Conservation (phyloP, 495 filamentous ascomycete species). For the Rostrohypoxylon terebratum region DNA sequence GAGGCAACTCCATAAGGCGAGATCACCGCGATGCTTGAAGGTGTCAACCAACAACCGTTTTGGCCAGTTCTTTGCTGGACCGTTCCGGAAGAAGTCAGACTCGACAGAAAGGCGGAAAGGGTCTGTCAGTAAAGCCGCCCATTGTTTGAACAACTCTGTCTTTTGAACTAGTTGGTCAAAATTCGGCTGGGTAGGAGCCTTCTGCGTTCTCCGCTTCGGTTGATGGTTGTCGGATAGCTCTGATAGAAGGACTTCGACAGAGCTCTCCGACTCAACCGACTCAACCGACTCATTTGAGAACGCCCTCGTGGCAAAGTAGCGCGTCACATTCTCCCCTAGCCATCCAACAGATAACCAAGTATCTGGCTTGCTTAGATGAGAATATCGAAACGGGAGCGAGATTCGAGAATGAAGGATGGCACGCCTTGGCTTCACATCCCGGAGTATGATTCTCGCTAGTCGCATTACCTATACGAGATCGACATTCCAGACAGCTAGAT, state of each 20-base stretch:
- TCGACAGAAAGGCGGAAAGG: conserved; percentile 55
- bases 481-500: conserved; percentile 34
- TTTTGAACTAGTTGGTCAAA: conserved; percentile 31
- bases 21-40: conserved; percentile 61
- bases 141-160: conserved; percentile 40
- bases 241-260: conserved; percentile 14
- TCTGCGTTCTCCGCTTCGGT: neutral
- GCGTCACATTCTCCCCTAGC: conserved; percentile 5
- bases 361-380: conserved; percentile 4
- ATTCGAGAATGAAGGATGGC: conserved; percentile 34
- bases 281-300: conserved; percentile 8
- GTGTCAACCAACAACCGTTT: conserved; percentile 66
- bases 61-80: conserved; percentile 47
- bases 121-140: conserved; percentile 41
- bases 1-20: conserved; percentile 73
- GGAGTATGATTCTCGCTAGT: conserved; percentile 42
- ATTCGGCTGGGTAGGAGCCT: conserved; percentile 15
- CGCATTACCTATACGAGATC: conserved; percentile 47
- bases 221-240: conserved; percentile 2
- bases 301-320: conserved; percentile 18
- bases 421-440: conserved; percentile 47
- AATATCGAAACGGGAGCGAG: conserved; percentile 6
- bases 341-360: neutral
- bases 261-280: neutral
- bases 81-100: conserved; percentile 59